Evolutionary conservation across 73 alveolate genomes (phyloP), one percentile per base, ranked within the genome.

Genomic region (Paramecium octaurelia): DNA sequence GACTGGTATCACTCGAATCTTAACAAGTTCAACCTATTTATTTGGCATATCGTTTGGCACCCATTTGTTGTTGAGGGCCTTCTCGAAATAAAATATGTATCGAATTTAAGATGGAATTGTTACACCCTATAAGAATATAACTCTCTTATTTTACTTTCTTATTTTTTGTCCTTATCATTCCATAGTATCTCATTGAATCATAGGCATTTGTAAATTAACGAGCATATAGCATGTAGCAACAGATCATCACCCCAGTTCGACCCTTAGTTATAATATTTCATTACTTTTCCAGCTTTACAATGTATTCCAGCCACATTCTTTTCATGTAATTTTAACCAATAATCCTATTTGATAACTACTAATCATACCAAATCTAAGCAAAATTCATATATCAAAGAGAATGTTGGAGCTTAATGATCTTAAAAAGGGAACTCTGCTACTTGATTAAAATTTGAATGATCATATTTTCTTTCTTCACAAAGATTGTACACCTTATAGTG

Each of bases 61-160:
- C 84, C 93, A 85, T 68, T 86, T 87, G 20, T 92, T 92, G 40
- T 97, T 96, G 38, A 98, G 92, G 68, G 97, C 96, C 29, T 96
- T 93, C 75, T 97, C 99, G 92, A 98, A 98, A 93, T 98, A 98
- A 92, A 97, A 85, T 23, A 98, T 97, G 91, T 98, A 98, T 94
- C 99, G 86, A 48, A 96, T 98, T 77, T 98, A 97, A 54, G 99
- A 94, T 1, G 99, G 99, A 38, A 98, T 98, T 4, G 99, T 98
- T 2, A 98, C 99, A 12, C 99, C 99, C 97, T 80, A 34, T 14
- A 10, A 31, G 3, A 64, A 23, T 23, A 31, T 64, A 7, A 4
- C 34, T 18, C 8, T 54, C 6, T 54, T 16, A 16, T 35, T 36
- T 0, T 73, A 73, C 87, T 38, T 73, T 80, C 27, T 46, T 80